These are phyloP conservation scores for Phylloporus rhodoxanthus DNA, from an alignment of 768 basidiomycete genomes.

Conservation along the genomic window DNA sequence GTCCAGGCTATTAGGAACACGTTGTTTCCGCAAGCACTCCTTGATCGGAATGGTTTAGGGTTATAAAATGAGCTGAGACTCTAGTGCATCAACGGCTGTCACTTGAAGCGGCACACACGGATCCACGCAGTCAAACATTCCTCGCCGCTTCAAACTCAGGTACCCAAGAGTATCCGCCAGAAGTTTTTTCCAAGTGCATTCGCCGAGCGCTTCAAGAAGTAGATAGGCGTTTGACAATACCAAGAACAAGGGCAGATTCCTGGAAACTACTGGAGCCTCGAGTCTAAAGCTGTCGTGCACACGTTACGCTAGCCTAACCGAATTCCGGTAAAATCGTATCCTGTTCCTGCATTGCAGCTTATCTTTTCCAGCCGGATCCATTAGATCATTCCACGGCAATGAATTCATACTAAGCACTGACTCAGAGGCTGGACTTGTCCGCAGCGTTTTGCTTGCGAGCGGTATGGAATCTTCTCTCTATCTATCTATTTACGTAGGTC, in stretches of 20 bases:
- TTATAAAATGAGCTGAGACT: too few relatives aligned
- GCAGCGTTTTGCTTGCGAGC: not conserved
- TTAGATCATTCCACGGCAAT: not conserved
- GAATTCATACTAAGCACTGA: not conserved
- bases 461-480: not conserved
- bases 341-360: not conserved
- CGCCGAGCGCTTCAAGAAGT: not conserved
- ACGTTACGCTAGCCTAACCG: not conserved
- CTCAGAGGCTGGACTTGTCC: not conserved
- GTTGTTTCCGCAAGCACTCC: too few relatives aligned
- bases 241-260: not conserved
- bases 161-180: not conserved
- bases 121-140: too few relatives aligned
- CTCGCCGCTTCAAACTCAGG: too few relatives aligned
- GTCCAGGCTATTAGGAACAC: too few relatives aligned
- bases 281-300: not conserved
- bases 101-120: too few relatives aligned
- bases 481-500: not conserved
- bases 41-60: too few relatives aligned
- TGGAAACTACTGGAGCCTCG: not conserved
- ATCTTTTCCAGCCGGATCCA: not conserved
- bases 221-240: not conserved
- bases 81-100: too few relatives aligned
- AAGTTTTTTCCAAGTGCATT: not conserved
- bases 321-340: not conserved